These are phyloP conservation scores for Phytomonas francai DNA, from an alignment of 208 protist genomes.

Conservation along the genomic window DNA sequence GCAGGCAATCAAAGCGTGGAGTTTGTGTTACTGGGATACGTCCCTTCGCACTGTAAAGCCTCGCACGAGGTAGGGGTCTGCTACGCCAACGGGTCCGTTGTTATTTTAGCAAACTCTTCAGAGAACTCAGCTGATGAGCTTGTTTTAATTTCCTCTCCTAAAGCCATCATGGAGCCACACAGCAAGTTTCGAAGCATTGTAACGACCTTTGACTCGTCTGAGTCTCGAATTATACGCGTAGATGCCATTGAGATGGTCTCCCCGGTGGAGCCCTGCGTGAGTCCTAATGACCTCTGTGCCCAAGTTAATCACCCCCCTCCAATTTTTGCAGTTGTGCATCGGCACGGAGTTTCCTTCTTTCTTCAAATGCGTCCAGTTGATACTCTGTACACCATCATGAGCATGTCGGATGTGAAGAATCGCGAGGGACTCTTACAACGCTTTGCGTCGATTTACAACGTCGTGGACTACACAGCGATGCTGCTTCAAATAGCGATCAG, in stretches of 20 bases:
- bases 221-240: conserved; percentile 56
- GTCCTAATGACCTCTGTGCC: conserved; percentile 58
- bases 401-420: conserved; percentile 24
- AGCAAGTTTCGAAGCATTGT: conserved; percentile 59
- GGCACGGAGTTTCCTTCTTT: conserved; percentile 73
- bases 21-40: conserved; percentile 44
- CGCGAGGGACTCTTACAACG: conserved; percentile 59
- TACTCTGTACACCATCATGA: conserved; percentile 76
- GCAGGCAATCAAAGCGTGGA: conserved; percentile 25
- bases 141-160: conserved; percentile 43
- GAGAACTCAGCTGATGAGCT: conserved; percentile 37
- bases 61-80: conserved; percentile 57
- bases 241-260: conserved; percentile 67
- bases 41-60: conserved; percentile 35
- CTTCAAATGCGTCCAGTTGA: conserved; percentile 75
- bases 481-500: conserved; percentile 81
- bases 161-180: conserved; percentile 54
- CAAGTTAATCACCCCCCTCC: conserved; percentile 52
- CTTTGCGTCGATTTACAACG: conserved; percentile 61
- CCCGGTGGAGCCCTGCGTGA: conserved; percentile 13
- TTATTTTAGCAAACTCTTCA: conserved; percentile 37
- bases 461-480: conserved; percentile 78
- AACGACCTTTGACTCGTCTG: conserved; percentile 36
- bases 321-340: conserved; percentile 64
- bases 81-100: conserved; percentile 38